Evolutionary conservation across 2,329 filamentous ascomycete genomes (phyloP).

Genomic region (Aspergillus novofumigatus): DNA sequence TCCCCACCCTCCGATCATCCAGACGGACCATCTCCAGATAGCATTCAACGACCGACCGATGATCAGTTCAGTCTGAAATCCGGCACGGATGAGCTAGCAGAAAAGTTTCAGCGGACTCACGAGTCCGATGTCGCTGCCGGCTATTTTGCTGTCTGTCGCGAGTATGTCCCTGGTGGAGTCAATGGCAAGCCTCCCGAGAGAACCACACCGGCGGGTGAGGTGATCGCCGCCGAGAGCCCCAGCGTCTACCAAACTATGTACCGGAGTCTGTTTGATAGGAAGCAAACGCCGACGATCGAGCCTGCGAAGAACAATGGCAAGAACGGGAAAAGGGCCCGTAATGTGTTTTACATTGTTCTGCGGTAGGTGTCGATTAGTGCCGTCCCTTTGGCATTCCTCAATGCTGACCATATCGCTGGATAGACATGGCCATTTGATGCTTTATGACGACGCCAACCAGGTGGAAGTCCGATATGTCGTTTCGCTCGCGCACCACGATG

Average conservation of each 20-base stretch:
- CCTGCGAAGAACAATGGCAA: conserved; percentile 48
- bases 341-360: conserved; percentile 89
- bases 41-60: conserved; percentile 55
- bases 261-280: conserved; percentile 87
- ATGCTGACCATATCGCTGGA: neutral
- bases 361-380: conserved; percentile 52
- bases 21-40: conserved; percentile 36
- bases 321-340: conserved; percentile 61
- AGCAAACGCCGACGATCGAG: conserved; percentile 54
- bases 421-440: conserved; percentile 91
- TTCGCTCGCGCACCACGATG: conserved; percentile 76
- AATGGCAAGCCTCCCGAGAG: conserved; percentile 90
- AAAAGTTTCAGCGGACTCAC: conserved; percentile 58
- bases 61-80: conserved; percentile 62
- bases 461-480: conserved; percentile 95
- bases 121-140: conserved; percentile 79
- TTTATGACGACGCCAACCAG: conserved; percentile 94
- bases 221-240: conserved; percentile 73
- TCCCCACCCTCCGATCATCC: conserved; percentile 18
- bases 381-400: neutral
- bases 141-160: conserved; percentile 91
- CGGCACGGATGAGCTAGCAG: conserved; percentile 55
- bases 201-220: conserved; percentile 72
- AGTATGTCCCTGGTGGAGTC: conserved; percentile 86
- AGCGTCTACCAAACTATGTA: conserved; percentile 99